phyloP scores from a whole-genome alignment of 345 rosid genomes.

The Mallotus nudiflorus region DNA sequence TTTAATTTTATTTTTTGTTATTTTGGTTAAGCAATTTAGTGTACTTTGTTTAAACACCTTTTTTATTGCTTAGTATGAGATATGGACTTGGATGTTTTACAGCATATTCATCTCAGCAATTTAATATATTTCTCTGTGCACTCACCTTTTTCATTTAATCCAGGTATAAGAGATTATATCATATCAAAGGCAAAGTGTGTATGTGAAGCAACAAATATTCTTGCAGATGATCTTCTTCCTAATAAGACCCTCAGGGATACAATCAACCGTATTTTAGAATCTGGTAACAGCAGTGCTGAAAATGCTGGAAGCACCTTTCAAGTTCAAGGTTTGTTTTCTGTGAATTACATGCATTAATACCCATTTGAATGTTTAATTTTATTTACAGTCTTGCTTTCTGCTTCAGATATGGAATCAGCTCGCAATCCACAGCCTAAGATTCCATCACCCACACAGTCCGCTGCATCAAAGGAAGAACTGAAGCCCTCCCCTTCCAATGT shows the following conservation, averaged over 20 bases:
- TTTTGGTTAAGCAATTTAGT: neutral
- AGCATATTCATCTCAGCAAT: too few relatives aligned
- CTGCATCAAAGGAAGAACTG: constrained; percentile 71
- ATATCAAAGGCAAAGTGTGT: constrained; percentile 76
- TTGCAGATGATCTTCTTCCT: constrained; percentile 96
- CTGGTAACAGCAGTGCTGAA: constrained; percentile 85
- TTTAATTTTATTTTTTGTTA: neutral
- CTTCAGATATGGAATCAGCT: constrained; percentile 52
- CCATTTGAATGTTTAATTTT: neutral
- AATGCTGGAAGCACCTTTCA: constrained; percentile 78
- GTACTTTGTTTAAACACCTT: too few relatives aligned
- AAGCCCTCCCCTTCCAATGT: constrained; percentile 33
- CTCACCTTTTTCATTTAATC: constrained; percentile 2
- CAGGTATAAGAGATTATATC: constrained; percentile 88
- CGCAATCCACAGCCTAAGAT: constrained; percentile 58
- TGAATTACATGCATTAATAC: neutral
- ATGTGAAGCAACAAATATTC: constrained; percentile 78
- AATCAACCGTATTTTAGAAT: constrained; percentile 86
- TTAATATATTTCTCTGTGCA: neutral
- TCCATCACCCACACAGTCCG: constrained; percentile 77
- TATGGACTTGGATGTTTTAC: too few relatives aligned
- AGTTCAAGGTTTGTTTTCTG: constrained; percentile 69
- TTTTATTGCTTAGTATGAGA: too few relatives aligned
- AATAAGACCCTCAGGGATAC: constrained; percentile 94
- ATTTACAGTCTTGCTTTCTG: neutral